Percentiles rank a stretch among this genome's conserved stretches.
Conservation (phyloP, 345 rosid genomes). For the Cardamine chenopodiifolia region DNA sequence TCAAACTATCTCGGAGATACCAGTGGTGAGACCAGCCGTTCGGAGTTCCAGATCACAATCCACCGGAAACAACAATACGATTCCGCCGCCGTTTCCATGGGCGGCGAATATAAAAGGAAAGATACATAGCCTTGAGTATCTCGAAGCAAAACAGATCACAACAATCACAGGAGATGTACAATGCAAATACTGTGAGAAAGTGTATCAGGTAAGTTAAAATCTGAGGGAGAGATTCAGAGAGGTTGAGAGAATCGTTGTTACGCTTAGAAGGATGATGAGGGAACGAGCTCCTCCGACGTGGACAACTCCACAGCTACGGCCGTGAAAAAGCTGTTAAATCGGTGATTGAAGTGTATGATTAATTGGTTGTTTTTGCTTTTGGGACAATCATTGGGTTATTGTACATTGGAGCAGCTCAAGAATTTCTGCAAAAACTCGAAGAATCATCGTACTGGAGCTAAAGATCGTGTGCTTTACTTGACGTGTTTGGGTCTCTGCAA, state of each 20-base stretch:
- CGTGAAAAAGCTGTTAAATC: conserved; percentile 65
- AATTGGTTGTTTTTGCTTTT: conserved; percentile 89
- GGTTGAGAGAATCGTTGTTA: conserved; percentile 43
- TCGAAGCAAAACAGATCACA: conserved; percentile 44
- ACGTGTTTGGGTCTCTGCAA: conserved; percentile 68
- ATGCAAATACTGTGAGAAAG: conserved; percentile 67
- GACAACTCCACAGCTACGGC: conserved; percentile 53
- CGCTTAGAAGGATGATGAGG: conserved; percentile 49
- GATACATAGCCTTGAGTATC: conserved; percentile 47
- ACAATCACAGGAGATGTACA: conserved; percentile 57
- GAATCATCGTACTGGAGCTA: conserved; percentile 81
- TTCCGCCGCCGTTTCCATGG: conserved; percentile 68
- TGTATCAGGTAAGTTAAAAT: conserved; percentile 52
- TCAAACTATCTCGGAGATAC: not conserved
- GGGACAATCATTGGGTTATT: conserved; percentile 70
- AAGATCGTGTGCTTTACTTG: conserved; percentile 72
- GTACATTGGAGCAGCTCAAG: conserved; percentile 75
- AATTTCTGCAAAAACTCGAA: conserved; percentile 82
- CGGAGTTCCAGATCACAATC: conserved; percentile 14
- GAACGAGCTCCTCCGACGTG: conserved; percentile 68
- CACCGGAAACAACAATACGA: conserved; percentile 31
- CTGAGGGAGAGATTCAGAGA: conserved; percentile 56
- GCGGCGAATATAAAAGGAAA: conserved; percentile 58
- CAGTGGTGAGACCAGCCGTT: not conserved
- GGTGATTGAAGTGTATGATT: conserved; percentile 55